Evolutionary conservation across 1,284 basidiomycete species (phyloP), one percentile per base, ranked within the genome.

Genomic region (Tilletia caries): DNA sequence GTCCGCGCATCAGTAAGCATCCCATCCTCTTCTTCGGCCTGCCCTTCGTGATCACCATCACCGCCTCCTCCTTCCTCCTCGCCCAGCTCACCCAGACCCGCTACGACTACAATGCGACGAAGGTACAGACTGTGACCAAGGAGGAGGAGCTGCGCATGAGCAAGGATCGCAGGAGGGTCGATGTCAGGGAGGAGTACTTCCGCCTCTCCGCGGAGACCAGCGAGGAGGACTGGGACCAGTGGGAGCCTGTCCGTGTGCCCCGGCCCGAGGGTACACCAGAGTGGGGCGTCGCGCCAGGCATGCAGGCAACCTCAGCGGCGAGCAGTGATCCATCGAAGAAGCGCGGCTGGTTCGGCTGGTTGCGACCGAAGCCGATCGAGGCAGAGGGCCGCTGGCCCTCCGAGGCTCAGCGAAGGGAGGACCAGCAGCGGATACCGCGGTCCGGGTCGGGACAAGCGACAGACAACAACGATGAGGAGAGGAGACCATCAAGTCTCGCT

Each of bases 121-220:
- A 90, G 81, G 88, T 92, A 34, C 88, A 89, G 77, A 87, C 88
- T 84, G 84, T 98, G 41, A 87, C 88, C 41, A 90, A 90, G 78
- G 91, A 96, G 83, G 90, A 96, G 77, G 91, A 92, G 77, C 86
- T 96, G 58, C 88, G 90, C 3, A 87, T 97, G 84, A 88, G 89
- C 75, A 89, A 88, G 84, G 88, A 90, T 64, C 87, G 92, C 83
- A 92, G 91, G 85, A 91, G 89, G 85, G 89, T 98, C 70, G 94
- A 98, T 83, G 91, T 97, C 29, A 86, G 92, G 65, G 95, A 97
- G 83, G 95, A 97, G 83, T 98, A 98, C 85, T 98, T 91, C 64
- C 34, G 64, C 10, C 64, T 65, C 20, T 13, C 64, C 20, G 12
- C 64, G 68, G 78, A 70, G 3, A 93, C 91, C 88, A 89, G 79